A percentile compares a stretch with the other conserved stretches of the same genome.
Evolutionary conservation across 225 moss, liverwort and hornwort species (phyloP).

Genomic region (Ulota crispa): DNA sequence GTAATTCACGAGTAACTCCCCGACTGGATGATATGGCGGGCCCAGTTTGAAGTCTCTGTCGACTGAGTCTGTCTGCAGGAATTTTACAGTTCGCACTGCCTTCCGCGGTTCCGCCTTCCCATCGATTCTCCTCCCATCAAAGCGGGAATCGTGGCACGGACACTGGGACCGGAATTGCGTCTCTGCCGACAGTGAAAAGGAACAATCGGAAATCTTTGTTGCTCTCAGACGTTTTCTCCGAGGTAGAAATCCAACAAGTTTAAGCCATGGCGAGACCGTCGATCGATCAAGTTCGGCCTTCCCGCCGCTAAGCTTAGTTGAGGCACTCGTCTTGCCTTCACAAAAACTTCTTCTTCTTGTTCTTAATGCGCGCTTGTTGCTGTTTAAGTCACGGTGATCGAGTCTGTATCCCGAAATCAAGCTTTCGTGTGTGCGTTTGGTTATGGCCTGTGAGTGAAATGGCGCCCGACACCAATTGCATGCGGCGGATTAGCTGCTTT

Average conservation of each 20-base stretch:
- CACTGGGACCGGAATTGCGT: neutral
- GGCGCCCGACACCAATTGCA: neutral
- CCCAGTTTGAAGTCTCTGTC: neutral
- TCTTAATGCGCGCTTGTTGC: neutral
- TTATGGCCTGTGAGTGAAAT: neutral
- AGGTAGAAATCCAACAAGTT: neutral
- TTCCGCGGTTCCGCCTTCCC: too few species aligned
- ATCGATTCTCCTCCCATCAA: neutral
- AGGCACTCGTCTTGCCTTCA: neutral
- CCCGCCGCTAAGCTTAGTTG: too few species aligned
- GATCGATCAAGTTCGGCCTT: neutral
- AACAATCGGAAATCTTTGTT: too few species aligned
- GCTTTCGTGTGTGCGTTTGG: neutral
- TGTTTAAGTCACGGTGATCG: neutral
- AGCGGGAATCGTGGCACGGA: neutral
- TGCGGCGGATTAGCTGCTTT: neutral
- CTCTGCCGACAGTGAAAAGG: conserved; percentile 7
- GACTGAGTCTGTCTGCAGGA: neutral
- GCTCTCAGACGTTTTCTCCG: too few species aligned
- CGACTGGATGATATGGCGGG: too few species aligned
- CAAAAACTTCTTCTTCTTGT: neutral
- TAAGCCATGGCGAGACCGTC: neutral
- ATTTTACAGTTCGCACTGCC: neutral
- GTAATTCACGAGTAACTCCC: too few species aligned
- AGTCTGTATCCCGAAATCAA: too few species aligned